Conservation (phyloP, 2,329 filamentous ascomycete species). For the Colletotrichum musae region DNA sequence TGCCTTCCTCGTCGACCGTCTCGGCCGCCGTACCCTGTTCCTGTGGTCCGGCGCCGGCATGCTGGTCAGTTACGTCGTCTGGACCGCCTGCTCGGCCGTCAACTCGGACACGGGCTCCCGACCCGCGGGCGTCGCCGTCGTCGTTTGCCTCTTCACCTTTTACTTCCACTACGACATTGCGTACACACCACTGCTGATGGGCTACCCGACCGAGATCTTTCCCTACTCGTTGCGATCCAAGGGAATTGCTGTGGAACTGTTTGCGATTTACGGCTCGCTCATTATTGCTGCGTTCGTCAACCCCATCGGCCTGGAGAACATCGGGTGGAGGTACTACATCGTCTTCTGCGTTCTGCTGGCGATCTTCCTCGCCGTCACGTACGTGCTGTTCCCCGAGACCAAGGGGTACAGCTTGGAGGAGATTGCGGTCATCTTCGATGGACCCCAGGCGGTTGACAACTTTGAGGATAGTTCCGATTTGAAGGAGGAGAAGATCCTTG, state of each 20-base stretch:
- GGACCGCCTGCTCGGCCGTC: constrained; percentile 55
- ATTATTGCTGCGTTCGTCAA: constrained; percentile 54
- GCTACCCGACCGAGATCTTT: constrained; percentile 51
- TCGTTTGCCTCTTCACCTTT: constrained; percentile 62
- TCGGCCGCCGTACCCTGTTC: constrained; percentile 56
- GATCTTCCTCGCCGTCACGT: constrained; percentile 50
- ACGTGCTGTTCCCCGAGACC: constrained; percentile 52
- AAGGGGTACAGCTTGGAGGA: constrained; percentile 47
- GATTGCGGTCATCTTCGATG: constrained; percentile 48
- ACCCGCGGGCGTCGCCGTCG: constrained; percentile 55
- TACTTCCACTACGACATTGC: constrained; percentile 58
- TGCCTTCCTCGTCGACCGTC: constrained; percentile 54
- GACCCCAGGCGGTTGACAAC: constrained; percentile 23
- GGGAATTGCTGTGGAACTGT: constrained; percentile 46
- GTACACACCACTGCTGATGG: constrained; percentile 60
- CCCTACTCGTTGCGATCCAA: constrained; percentile 44
- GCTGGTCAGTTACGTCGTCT: constrained; percentile 49
- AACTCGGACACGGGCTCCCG: constrained; percentile 44
- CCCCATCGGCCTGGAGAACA: constrained; percentile 53
- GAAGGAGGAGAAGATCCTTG: constrained; percentile 27
- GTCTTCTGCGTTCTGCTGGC: constrained; percentile 52
- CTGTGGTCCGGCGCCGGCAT: constrained; percentile 50
- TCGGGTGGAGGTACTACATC: constrained; percentile 59
- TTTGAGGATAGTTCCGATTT: constrained; percentile 21
- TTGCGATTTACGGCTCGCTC: constrained; percentile 45